Conservation (phyloP, 345 rosid genomes). For the Crucihimalaya himalaica region DNA sequence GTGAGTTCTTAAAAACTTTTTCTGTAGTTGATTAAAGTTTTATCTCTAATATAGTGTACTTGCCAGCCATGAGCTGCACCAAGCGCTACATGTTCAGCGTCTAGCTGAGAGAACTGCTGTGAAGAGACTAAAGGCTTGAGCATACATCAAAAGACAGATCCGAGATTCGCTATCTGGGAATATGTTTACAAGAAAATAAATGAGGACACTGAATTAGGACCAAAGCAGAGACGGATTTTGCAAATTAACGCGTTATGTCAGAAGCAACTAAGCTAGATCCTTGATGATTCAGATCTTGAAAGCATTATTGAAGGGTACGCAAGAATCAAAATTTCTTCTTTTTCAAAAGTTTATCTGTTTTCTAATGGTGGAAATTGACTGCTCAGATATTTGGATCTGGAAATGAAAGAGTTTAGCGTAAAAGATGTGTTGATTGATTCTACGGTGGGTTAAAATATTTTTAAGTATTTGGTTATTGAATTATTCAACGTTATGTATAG, state of each 20-base stretch:
- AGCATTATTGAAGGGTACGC: slow-evolving; percentile 81
- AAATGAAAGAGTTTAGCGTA: slow-evolving; percentile 77
- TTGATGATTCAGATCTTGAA: slow-evolving; percentile 83
- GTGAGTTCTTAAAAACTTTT: slow-evolving; percentile 43
- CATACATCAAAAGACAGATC: slow-evolving; percentile 84
- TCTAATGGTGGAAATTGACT: slow-evolving; percentile 11
- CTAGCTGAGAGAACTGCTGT: slow-evolving; percentile 78
- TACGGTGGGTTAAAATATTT: too few species aligned
- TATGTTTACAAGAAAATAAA: slow-evolving; percentile 68
- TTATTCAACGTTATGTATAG: too few species aligned
- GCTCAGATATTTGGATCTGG: slow-evolving; percentile 70
- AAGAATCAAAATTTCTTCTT: background rate
- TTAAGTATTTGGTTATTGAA: too few species aligned
- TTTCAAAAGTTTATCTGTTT: background rate
- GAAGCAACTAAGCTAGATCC: slow-evolving; percentile 74
- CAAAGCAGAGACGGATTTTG: slow-evolving; percentile 67
- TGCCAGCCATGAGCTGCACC: slow-evolving; percentile 85
- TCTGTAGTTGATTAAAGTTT: background rate
- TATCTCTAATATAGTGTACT: slow-evolving; percentile 10
- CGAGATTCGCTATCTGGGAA: slow-evolving; percentile 79
- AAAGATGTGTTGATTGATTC: slow-evolving; percentile 57
- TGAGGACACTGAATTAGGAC: slow-evolving; percentile 71
- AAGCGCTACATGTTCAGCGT: slow-evolving; percentile 84
- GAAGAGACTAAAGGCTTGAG: slow-evolving; percentile 68
- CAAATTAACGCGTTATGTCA: slow-evolving; percentile 82